A percentile compares a stretch with the other conserved stretches of the same genome.
phyloP scores from a whole-genome alignment of 2,329 filamentous ascomycete species.

The Colletotrichum tabaci region DNA sequence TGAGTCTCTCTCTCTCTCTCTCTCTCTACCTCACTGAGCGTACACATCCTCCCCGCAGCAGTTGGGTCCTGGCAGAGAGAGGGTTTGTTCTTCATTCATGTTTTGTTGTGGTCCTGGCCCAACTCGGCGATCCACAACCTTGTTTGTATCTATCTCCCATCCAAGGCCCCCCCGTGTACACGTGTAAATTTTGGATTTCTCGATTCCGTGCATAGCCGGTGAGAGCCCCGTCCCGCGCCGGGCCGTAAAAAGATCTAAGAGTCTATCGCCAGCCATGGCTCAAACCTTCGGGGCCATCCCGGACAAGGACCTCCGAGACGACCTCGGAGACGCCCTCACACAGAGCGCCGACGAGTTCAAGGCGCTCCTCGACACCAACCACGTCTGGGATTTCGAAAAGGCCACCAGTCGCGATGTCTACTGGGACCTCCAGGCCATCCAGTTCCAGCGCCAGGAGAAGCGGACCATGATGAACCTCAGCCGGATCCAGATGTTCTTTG shows the following conservation, averaged over 20 bases:
- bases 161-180: not conserved
- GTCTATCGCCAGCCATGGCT: conserved; percentile 23
- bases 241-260: not conserved
- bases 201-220: not conserved
- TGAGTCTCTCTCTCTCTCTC: not conserved
- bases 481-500: conserved; percentile 46
- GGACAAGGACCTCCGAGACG: not conserved
- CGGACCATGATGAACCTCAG: conserved; percentile 49
- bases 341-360: conserved; percentile 37
- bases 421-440: conserved; percentile 45
- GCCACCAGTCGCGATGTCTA: conserved; percentile 44
- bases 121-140: not conserved
- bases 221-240: not conserved
- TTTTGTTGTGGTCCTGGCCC: not conserved
- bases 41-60: not conserved
- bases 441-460: conserved; percentile 46
- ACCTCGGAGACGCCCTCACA: conserved; percentile 23
- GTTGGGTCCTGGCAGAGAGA: not conserved
- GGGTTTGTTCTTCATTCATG: not conserved
- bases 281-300: not conserved
- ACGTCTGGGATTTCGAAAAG: conserved; percentile 43
- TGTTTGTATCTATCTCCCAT: not conserved
- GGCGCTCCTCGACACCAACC: conserved; percentile 36
- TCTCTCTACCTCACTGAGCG: not conserved
- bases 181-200: not conserved